phyloP scores from a whole-genome alignment of 2,329 filamentous ascomycete genomes.

The Alternaria solani region DNA sequence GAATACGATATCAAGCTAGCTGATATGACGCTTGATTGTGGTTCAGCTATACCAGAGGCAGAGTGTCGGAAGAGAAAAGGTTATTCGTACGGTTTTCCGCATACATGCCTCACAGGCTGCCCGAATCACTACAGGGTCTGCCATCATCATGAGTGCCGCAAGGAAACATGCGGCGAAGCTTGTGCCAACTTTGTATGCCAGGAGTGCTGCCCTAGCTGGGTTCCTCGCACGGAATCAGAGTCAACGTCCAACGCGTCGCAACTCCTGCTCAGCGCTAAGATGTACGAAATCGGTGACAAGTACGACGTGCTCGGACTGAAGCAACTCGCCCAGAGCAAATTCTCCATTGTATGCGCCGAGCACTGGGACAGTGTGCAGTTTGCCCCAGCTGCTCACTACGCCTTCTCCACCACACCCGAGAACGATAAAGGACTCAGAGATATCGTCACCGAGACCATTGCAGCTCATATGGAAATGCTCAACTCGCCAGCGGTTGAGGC shows the following conservation, averaged over 20 bases:
- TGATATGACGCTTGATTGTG: background rate
- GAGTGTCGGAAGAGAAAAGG: too few relatives aligned
- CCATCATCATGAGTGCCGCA: background rate
- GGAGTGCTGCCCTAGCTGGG: background rate
- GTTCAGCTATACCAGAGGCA: too few relatives aligned
- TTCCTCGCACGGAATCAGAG: background rate
- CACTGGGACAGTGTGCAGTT: conserved; percentile 33
- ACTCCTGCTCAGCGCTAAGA: conserved; percentile 10
- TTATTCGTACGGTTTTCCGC: background rate
- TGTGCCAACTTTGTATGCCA: background rate
- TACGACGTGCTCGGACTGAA: conserved; percentile 5
- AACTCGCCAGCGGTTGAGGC: conserved; percentile 14
- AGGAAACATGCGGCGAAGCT: background rate
- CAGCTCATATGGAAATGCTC: conserved; percentile 24
- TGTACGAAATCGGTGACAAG: conserved; percentile 29
- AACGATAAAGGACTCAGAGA: conserved; percentile 43
- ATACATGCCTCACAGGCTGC: background rate
- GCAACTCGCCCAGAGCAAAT: background rate
- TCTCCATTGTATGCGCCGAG: background rate
- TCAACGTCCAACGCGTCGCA: background rate
- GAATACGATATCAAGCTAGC: conserved; percentile 14
- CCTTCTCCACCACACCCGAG: conserved; percentile 35
- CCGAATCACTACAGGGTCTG: too few relatives aligned
- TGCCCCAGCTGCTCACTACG: conserved; percentile 31
- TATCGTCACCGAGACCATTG: conserved; percentile 35